A percentile compares a stretch with the other conserved stretches of the same genome.
These are phyloP conservation scores for Suhomyces atakaporum DNA, from an alignment of 1,139 yeast genomes.

Conservation along the genomic window DNA sequence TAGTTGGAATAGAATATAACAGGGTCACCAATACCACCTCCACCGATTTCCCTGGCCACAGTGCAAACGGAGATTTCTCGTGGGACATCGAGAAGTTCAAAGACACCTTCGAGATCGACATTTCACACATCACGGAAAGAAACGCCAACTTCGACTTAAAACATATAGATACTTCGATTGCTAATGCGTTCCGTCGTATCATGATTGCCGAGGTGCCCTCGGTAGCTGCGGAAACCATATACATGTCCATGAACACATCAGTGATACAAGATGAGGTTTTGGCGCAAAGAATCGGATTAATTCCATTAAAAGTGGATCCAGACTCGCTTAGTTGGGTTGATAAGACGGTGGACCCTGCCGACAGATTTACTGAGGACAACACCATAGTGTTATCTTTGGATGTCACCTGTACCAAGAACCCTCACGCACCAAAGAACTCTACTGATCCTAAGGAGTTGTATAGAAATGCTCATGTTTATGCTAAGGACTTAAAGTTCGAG, in stretches of 20 bases:
- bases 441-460: constrained; percentile 84
- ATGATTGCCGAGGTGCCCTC: constrained; percentile 97
- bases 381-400: constrained; percentile 83
- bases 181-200: constrained; percentile 95
- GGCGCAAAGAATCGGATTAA: constrained; percentile 90
- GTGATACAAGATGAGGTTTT: constrained; percentile 96
- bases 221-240: constrained; percentile 91
- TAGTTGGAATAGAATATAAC: constrained; percentile 87
- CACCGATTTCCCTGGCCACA: constrained; percentile 89
- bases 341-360: constrained; percentile 59
- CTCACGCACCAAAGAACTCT: constrained; percentile 75
- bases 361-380: constrained; percentile 79
- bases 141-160: constrained; percentile 84
- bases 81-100: constrained; percentile 89
- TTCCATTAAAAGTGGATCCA: constrained; percentile 92
- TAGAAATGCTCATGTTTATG: constrained; percentile 83
- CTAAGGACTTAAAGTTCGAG: constrained; percentile 83
- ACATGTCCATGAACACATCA: constrained; percentile 89
- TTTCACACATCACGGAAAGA: constrained; percentile 64
- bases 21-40: constrained; percentile 86
- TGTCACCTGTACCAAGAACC: constrained; percentile 81
- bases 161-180: constrained; percentile 85
- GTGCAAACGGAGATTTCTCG: constrained; percentile 59
- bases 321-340: constrained; percentile 82
- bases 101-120: constrained; percentile 65